Base-by-base conservation (phyloP, 2,329 filamentous ascomycete genomes). In the Ceratocystis papillata region DNA sequence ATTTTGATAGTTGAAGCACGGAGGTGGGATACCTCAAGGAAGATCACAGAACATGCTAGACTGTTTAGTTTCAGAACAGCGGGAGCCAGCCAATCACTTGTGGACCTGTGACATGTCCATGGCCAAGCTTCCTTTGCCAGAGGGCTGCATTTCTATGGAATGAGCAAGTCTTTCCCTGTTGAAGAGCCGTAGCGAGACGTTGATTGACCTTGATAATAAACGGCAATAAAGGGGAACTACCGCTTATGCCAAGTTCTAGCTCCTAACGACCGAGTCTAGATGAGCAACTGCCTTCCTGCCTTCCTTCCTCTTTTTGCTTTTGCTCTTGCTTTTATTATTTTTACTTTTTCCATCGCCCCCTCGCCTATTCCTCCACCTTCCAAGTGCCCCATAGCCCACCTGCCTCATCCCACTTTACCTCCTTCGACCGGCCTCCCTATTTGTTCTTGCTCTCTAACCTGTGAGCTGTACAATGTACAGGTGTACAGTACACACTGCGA, bases 101-200 rank as follows among this genome's bases (percentile, higher is more conserved):
- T 12, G 28, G 12, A 30, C n/a, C 28, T n/a, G 25, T 17, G 6
- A 57, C 10, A 57, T 57, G 15, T 57, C 10, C 8, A 57, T n/a
- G 6, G 17, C 5, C 6, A 30, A 33, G 53, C 53, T 57, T 33
- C 53, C 28, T 6, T 22, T 57, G 28, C 17, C 10, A 57, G 53
- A 57, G 25, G 17, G 53, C 28, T 57, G 25, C 53, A 57, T 30
- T 30, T 33, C 5, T 17, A 33, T 57, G 53, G 53, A 57, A 57
- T 57, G 53, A n/a, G 30, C 53, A 57, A 57, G 28, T 57, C 28
- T 57, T 33, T 25, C 53, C 22, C 8, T 57, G 25, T 57, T 33
- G 53, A 57, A 57, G 17, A 57, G 25, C 28, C 28, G 7, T 33
- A 25, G 53, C 17, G 28, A 25, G n/a, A 55, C 30, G 22, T 12